Evolutionary conservation across 331 rosid species (phyloP).

Genomic region (Malus hybrid): DNA sequence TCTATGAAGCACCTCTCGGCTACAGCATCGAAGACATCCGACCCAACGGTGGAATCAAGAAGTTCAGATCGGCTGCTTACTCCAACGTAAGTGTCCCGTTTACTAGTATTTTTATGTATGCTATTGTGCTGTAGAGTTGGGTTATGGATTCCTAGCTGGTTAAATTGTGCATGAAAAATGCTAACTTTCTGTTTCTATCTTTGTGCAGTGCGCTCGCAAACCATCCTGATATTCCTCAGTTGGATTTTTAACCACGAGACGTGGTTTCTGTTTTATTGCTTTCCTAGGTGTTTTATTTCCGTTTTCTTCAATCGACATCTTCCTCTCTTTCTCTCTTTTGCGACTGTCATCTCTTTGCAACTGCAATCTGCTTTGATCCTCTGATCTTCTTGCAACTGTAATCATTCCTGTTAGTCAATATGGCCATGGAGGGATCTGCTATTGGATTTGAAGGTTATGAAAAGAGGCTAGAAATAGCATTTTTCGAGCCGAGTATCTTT

Average conservation of each 20-base stretch:
- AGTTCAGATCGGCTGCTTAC: constrained; percentile 48
- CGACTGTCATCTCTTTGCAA: constrained; percentile 18
- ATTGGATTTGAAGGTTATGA: constrained; percentile 18
- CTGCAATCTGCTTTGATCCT: constrained; percentile 1
- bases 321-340: constrained; percentile 39
- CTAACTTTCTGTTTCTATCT: constrained; percentile 5
- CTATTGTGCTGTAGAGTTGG: not conserved
- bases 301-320: constrained; percentile 40
- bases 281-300: constrained; percentile 13
- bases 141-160: not conserved
- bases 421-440: constrained; percentile 11
- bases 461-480: constrained; percentile 15
- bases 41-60: constrained; percentile 51
- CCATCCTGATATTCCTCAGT: constrained; percentile 57
- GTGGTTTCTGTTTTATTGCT: constrained; percentile 6
- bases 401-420: not conserved
- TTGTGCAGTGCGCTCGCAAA: constrained; percentile 77
- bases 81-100: constrained; percentile 29
- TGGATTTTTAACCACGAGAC: constrained; percentile 4
- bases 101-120: not conserved
- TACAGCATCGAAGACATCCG: constrained; percentile 51
- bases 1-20: constrained; percentile 45
- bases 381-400: not conserved
- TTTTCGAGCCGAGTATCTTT: constrained; percentile 10
- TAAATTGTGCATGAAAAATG: not conserved